These are phyloP conservation scores for Calonectria crousiana DNA, from an alignment of 2,329 filamentous ascomycete genomes.

Conservation along the genomic window DNA sequence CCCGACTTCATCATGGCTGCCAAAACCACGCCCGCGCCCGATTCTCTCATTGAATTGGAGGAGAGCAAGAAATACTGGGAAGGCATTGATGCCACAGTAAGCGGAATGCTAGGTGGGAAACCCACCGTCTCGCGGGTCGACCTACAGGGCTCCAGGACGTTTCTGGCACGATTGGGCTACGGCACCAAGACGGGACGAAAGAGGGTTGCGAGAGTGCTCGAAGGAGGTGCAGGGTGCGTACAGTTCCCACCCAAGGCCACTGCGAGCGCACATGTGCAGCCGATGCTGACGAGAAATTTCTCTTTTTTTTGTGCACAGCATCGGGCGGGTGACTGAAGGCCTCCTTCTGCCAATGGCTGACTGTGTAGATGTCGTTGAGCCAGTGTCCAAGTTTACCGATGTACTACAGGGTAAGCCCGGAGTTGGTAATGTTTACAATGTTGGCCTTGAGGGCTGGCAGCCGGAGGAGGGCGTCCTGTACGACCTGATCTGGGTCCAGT, in stretches of 20 bases:
- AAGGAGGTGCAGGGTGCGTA: conserved; percentile 56
- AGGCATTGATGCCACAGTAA: conserved; percentile 57
- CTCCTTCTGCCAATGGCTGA: conserved; percentile 79
- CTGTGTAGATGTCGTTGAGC: conserved; percentile 86
- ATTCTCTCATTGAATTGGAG: conserved; percentile 50
- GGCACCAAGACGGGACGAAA: conserved; percentile 49
- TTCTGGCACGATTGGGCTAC: conserved; percentile 74
- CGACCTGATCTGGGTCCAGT: conserved; percentile 90
- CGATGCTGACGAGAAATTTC: conserved; percentile 1
- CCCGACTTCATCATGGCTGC: conserved; percentile 20
- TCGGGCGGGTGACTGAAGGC: conserved; percentile 85
- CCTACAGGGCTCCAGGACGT: conserved; percentile 76
- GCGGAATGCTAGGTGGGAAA: conserved; percentile 85
- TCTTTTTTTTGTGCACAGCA: conserved; percentile 60
- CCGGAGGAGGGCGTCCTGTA: conserved; percentile 66
- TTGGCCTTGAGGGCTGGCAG: conserved; percentile 80
- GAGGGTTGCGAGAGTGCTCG: conserved; percentile 47
- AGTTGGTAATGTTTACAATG: conserved; percentile 73
- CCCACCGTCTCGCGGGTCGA: conserved; percentile 70
- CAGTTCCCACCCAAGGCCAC: background rate
- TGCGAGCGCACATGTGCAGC: background rate
- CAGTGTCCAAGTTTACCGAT: conserved; percentile 83
- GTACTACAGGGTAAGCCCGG: conserved; percentile 69
- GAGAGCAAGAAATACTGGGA: conserved; percentile 62
- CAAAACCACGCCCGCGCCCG: conserved; percentile 30